Conservation (phyloP, 495 filamentous ascomycete species). For the Podospora sp. region DNA sequence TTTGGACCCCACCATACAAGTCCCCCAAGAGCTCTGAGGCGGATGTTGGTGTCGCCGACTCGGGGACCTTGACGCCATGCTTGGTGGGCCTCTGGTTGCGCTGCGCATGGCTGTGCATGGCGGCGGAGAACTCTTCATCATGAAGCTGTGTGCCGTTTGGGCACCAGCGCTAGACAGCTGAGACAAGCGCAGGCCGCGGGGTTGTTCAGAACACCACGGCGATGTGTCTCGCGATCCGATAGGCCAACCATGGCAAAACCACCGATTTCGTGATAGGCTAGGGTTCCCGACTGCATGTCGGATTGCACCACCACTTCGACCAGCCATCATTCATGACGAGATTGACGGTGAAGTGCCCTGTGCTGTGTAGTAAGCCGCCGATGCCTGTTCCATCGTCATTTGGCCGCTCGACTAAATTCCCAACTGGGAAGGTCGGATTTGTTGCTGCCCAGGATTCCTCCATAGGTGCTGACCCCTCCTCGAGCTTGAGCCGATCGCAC, state of each 20-base stretch:
- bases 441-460: neutral
- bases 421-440: neutral
- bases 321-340: neutral
- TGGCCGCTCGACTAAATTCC: neutral
- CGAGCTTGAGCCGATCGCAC: neutral
- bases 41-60: neutral
- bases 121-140: no score
- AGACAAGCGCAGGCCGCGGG: neutral
- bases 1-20: no score
- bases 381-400: neutral
- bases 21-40: neutral
- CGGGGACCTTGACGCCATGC: neutral
- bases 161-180: neutral
- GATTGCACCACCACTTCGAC: neutral
- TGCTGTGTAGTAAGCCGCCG: neutral
- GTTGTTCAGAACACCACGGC: neutral
- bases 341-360: neutral
- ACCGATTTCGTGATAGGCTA: neutral
- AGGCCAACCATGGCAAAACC: neutral
- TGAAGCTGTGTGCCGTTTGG: neutral
- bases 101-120: neutral
- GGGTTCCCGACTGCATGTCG: neutral
- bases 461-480: neutral
- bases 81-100: neutral
- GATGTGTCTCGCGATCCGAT: neutral